Percentiles rank a stretch among this genome's conserved stretches.
Conservation (phyloP, 306 rosid genomes). For the Lithocarpus polystachyus region DNA sequence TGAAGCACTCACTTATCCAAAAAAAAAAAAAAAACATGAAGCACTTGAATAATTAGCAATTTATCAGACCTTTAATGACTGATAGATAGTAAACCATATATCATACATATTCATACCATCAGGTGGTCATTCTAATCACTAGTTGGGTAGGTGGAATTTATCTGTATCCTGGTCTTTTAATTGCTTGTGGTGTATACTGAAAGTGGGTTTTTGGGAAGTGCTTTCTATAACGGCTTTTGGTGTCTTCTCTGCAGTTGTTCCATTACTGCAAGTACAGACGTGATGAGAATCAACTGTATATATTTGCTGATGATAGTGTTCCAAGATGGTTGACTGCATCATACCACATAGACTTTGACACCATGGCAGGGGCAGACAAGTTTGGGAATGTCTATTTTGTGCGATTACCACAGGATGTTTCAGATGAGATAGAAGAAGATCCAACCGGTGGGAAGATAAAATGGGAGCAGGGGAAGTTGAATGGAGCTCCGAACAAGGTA, state of each 20-base stretch:
- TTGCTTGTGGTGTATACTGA: not conserved
- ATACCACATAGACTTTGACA: slow-evolving; percentile 91
- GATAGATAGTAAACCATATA: not conserved
- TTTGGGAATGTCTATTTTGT: slow-evolving; percentile 90
- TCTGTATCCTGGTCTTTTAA: not conserved
- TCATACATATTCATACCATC: not conserved
- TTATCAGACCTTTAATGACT: no score
- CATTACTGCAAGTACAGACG: slow-evolving; percentile 97
- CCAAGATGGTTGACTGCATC: slow-evolving; percentile 98
- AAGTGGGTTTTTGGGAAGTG: not conserved
- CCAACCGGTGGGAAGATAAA: slow-evolving; percentile 97
- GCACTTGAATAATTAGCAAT: no score
- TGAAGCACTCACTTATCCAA: no score
- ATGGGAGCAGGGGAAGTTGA: slow-evolving; percentile 96
- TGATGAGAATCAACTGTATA: slow-evolving; percentile 92
- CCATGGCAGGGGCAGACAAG: slow-evolving; percentile 99
- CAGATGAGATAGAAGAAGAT: slow-evolving; percentile 97
- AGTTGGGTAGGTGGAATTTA: not conserved
- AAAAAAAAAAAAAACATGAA: no score
- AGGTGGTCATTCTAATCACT: not conserved
- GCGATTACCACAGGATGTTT: slow-evolving; percentile 85
- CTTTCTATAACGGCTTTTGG: slow-evolving; percentile 6
- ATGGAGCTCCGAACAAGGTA: slow-evolving; percentile 96
- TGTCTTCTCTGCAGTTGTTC: slow-evolving; percentile 69
- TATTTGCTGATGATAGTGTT: slow-evolving; percentile 92